A percentile compares a stretch with the other conserved stretches of the same genome.
These are phyloP conservation scores for Tolypocladium nubicola DNA, from an alignment of 2,329 filamentous ascomycete species.

Conservation along the genomic window DNA sequence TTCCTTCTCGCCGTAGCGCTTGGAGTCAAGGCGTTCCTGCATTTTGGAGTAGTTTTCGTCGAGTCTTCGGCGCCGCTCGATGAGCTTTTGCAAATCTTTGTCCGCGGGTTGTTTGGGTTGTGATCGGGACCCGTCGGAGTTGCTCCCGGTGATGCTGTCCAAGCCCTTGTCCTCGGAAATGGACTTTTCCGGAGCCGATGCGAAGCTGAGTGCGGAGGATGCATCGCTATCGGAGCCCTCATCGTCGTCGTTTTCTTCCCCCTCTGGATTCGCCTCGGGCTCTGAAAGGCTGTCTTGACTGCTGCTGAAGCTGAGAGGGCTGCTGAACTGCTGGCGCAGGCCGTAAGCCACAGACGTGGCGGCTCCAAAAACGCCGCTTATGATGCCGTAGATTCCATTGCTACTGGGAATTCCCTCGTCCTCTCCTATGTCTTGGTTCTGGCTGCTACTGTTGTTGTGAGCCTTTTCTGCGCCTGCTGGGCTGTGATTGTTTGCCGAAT, in stretches of 20 bases:
- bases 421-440: constrained; percentile 8
- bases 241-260: constrained; percentile 17
- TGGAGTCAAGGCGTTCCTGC: constrained; percentile 34
- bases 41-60: constrained; percentile 51
- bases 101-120: constrained; percentile 27
- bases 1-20: constrained; percentile 35
- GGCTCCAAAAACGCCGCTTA: constrained; percentile 39
- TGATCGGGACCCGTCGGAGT: constrained; percentile 28
- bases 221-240: constrained; percentile 26
- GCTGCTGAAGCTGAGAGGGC: constrained; percentile 13
- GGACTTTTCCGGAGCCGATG: constrained; percentile 33
- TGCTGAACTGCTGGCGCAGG: constrained; percentile 18
- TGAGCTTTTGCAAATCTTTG: constrained; percentile 55
- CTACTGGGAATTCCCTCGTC: constrained; percentile 24
- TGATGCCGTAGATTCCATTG: constrained; percentile 44
- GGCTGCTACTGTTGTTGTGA: constrained; percentile 13
- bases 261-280: constrained; percentile 9
- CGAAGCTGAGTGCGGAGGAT: constrained; percentile 37
- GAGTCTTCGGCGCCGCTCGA: constrained; percentile 48
- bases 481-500: neutral
- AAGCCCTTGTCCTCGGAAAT: constrained; percentile 16
- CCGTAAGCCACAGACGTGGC: constrained; percentile 34
- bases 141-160: constrained; percentile 14
- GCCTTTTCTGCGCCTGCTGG: constrained; percentile 15
- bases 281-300: constrained; percentile 16